Evolutionary conservation across 306 rosid species (phyloP), one percentile per base, ranked within the genome.

Genomic region (Senna tora): DNA sequence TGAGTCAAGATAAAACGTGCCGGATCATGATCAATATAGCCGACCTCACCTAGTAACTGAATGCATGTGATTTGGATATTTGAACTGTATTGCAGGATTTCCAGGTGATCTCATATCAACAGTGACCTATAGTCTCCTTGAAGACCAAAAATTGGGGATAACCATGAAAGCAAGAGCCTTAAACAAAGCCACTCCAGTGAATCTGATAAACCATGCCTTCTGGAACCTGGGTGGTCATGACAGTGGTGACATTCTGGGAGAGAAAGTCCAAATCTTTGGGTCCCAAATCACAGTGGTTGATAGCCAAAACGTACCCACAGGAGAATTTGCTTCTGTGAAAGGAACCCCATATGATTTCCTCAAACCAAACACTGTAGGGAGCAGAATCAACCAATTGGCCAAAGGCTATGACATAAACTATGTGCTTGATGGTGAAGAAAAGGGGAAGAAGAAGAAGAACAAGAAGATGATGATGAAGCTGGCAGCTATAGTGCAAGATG

Each of bases 171-270:
- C 94, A 30, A 82, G 71, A 79, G 93, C 97, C 21, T 81, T 93
- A 4, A 87, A 88, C 90, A 93, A 90, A 80, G 77, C 92, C 2
- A 93, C 96, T 1, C 98, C 98, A 2, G 94, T 93, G 72, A 93
- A 84, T 78, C 76, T 93, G 16, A 94, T 89, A 2, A 88, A 89
- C 73, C 98, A 90, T 51, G 77, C 87, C 0, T 93, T 86, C 45
- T 93, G 98, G 98, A 93, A 89, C 87, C 80, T 93, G 2, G 96
- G 96, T 7, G 86, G 88, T 42, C 94, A 93, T 54, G 79, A 84
- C 80, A 84, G 91, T 16, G 98, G 98, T 9, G 66, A 81, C n/a
- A 80, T 93, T 65, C 87, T 93, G 5, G 74, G 83, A 38, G 87
- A 93, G 17, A 39, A 74, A 0, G 36, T 90, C 12, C 84, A 87